Base-by-base conservation (phyloP, 768 basidiomycete genomes). In the Calvatia gigantea region DNA sequence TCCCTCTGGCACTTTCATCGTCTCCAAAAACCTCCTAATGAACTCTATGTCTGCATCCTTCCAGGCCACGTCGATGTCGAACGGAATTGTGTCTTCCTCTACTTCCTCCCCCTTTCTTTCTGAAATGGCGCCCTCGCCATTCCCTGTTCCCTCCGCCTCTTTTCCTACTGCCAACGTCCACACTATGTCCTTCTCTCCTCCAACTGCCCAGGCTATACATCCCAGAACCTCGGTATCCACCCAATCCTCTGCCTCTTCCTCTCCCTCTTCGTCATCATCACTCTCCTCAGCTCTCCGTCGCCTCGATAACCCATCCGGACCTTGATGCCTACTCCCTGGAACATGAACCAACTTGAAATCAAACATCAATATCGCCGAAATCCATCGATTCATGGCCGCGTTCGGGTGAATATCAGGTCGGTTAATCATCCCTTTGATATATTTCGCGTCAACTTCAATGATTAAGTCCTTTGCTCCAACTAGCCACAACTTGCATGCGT, bases 351-450 rank as follows among this genome's bases (percentile, higher is more conserved):
- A 51, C 12, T 56, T 61, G 49, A 79, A 77, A 44, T 70, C 54
- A 42, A 73, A 77, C 15, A 71, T 33, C 2, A 73, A 53, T 7
- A 77, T 75, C 1, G 64, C 69, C 33, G 66, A 61, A 21, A 77
- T 74, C 77, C 76, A 78, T n/a, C 67, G 57, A 50, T 77, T 78
- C 8, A 77, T 70, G 0, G 73, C 56, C 0, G 73, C 69, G 50
- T 70, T 73, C 0, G 74, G 74, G n/a, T 66, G 65, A 0, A 71
- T 21, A 32, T 76, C 72, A 0, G 75, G 73, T 11, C 71, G 54
- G 42, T 75, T 72, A 3, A 78, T 47, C 75, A 76, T 77, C 15
- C 70, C 73, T 46, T 71, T 72, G 9, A 78, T 74, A 51, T 72
- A 71, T 29, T 70, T 63, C 0, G 72, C 75, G 60, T 77, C 72